phyloP scores from a whole-genome alignment of 495 filamentous ascomycete genomes.

The Oidiodendron maius region DNA sequence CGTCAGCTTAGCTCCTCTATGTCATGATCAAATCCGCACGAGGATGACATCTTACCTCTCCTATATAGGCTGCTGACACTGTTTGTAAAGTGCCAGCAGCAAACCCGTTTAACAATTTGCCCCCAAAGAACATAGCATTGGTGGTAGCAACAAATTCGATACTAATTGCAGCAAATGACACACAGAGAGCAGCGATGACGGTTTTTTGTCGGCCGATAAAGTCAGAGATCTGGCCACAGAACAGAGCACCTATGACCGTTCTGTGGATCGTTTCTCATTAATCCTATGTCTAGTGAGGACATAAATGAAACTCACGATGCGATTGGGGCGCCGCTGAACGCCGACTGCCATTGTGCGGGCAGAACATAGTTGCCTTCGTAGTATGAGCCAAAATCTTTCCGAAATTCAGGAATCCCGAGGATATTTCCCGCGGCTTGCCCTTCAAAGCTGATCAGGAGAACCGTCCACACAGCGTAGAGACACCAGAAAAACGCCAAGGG shows the following conservation, averaged over 20 bases:
- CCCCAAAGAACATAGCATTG: conserved; percentile 26
- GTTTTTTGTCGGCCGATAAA: conserved; percentile 10
- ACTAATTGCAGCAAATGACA: conserved; percentile 23
- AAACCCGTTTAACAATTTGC: conserved; percentile 30
- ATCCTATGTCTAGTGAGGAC: neutral
- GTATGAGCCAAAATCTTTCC: conserved; percentile 27
- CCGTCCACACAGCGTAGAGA: conserved; percentile 22
- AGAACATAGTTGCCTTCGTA: conserved; percentile 24
- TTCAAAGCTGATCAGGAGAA: conserved; percentile 27
- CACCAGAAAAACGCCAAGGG: conserved; percentile 15
- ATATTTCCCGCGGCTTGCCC: conserved; percentile 26
- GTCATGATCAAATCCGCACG: neutral
- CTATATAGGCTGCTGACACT: conserved; percentile 25
- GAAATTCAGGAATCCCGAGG: conserved; percentile 27
- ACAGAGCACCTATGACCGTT: conserved; percentile 10
- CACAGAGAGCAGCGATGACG: conserved; percentile 12
- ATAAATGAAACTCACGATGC: conserved; percentile 18
- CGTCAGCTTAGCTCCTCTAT: neutral
- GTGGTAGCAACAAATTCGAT: conserved; percentile 26
- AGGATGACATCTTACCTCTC: conserved; percentile 16
- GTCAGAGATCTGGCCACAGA: conserved; percentile 13
- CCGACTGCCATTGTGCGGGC: conserved; percentile 26
- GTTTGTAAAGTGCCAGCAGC: conserved; percentile 22
- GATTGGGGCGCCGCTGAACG: conserved; percentile 23
- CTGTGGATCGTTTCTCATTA: neutral